Conservation (phyloP, 257 asterid genomes). For the Asclepias syriaca region DNA sequence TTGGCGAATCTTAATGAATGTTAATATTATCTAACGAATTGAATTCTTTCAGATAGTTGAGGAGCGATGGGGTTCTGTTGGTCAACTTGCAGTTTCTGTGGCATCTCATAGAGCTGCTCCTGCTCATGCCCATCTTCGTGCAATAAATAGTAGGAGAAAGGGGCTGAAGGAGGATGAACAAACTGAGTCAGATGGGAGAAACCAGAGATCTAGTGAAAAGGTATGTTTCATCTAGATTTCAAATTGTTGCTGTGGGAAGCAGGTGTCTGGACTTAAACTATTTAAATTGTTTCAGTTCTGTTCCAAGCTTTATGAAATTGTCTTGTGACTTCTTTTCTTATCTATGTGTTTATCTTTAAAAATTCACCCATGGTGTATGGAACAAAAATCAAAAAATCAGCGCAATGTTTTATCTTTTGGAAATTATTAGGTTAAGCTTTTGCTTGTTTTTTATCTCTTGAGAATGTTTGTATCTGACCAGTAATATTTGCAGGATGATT, state of each 20-base stretch:
- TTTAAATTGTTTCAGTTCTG: background rate
- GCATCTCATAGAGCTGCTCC: constrained; percentile 76
- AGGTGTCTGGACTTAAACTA: background rate
- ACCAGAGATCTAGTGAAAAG: constrained; percentile 33
- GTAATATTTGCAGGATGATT: constrained; percentile 31
- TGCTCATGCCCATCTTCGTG: constrained; percentile 81
- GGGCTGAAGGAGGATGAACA: constrained; percentile 46
- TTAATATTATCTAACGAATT: constrained; percentile 3
- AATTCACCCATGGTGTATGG: background rate
- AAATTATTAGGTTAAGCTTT: background rate
- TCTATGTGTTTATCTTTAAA: background rate
- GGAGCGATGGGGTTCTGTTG: constrained; percentile 95
- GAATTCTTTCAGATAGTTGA: constrained; percentile 59
- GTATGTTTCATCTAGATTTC: constrained; percentile 32
- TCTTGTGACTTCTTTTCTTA: background rate
- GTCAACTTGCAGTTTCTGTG: constrained; percentile 81
- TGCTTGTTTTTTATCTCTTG: background rate
- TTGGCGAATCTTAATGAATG: constrained; percentile 7
- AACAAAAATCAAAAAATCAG: background rate
- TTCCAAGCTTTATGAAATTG: background rate
- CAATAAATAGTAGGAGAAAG: constrained; percentile 60
- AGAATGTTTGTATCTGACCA: constrained; percentile 14
- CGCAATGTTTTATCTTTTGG: background rate
- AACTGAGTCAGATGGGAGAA: constrained; percentile 28
- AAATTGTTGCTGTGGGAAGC: constrained; percentile 6